phyloP scores from a whole-genome alignment of 2,329 filamentous ascomycete species.

The Botrytis hyacinthi region DNA sequence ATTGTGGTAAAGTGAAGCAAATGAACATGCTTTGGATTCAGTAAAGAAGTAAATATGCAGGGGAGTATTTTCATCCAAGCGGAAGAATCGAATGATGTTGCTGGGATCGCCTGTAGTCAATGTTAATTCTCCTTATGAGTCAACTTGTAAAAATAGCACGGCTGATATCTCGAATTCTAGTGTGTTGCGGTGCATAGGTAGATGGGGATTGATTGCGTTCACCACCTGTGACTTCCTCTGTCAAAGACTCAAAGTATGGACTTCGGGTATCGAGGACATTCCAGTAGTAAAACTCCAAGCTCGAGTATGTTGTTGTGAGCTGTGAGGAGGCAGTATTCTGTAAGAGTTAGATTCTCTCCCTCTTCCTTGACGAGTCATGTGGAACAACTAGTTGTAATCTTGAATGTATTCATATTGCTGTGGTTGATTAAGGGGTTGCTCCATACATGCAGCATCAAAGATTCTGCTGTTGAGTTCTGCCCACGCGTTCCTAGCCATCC shows the following conservation, averaged over 20 bases:
- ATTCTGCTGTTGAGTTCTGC: background rate
- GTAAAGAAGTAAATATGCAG: background rate
- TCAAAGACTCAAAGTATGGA: background rate
- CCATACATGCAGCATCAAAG: background rate
- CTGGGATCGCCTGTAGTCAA: background rate
- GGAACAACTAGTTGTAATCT: background rate
- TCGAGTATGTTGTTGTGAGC: background rate
- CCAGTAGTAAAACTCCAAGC: background rate
- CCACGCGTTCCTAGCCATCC: too few relatives aligned
- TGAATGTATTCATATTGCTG: background rate
- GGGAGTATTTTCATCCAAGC: background rate
- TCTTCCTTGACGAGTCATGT: background rate
- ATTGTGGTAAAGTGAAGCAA: background rate
- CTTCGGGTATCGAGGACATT: background rate
- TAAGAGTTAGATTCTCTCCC: background rate
- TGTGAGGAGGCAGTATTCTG: background rate
- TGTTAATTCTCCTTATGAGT: background rate
- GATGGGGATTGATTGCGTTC: background rate
- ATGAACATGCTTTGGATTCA: background rate
- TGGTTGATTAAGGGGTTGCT: background rate
- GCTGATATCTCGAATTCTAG: background rate
- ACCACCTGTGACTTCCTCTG: background rate
- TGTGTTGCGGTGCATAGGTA: background rate
- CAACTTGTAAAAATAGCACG: background rate
- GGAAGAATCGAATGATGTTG: background rate